Evolutionary conservation across 2,329 filamentous ascomycete species (phyloP), one percentile per base, ranked within the genome.

Genomic region (Diplodia scrobiculata): DNA sequence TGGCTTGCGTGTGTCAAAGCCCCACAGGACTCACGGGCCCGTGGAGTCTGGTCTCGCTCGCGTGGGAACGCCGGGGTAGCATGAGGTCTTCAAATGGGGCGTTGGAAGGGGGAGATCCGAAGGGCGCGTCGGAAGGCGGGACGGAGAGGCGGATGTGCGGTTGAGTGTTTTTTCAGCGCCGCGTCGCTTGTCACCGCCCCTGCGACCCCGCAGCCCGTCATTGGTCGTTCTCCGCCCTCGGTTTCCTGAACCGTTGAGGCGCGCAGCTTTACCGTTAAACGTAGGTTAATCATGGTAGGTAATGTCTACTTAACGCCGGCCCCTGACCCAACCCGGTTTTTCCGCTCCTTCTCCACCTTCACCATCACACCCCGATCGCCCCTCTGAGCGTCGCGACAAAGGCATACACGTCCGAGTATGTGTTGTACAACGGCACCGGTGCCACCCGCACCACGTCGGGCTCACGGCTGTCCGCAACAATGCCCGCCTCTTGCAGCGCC

Each of bases 371-470:
- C 21, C 60, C 60, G 10, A 65, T 55, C 45, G 63, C 63, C 2
- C 14, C 21, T 36, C 58, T 38, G 27, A 65, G 25, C 17, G 50
- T 51, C 63, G 6, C 21, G n/a, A 65, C 53, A 11, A 65, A 65
- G 34, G 36, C 54, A 38, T 53, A 65, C 41, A 65, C 63, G 14
- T 65, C 63, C 21, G 25, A 5, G 51, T 21, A 48, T 21, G 51
- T 64, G 58, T 68, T 68, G 51, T 68, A 68, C 32, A 68, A 25
- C 38, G 67, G 67, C 65, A 63, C 67, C 3, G 67, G 67, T 10
- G 67, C 67, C 14, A 68, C 65, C 4, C 67, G 34, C 34, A 68
- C 65, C 11, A 68, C 67, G 58, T 64, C 64, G 1, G 67, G 67
- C 67, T 66, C 59, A 17, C 67, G 66, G 38, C 63, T 34, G 53